Conservation (phyloP, 176 grass and related monocot genomes). For the Elymus sibiricus region DNA sequence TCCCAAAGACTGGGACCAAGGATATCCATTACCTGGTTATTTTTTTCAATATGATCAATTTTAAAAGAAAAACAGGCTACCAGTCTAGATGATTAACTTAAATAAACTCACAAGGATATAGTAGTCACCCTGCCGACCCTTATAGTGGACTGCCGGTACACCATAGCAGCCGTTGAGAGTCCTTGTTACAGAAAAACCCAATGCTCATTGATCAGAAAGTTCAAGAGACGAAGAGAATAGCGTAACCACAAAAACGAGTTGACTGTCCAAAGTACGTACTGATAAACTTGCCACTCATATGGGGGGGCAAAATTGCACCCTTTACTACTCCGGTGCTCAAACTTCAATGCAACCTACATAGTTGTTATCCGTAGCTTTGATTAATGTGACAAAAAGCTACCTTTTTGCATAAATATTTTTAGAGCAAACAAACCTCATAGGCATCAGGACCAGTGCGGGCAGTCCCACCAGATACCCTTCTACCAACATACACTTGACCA, state of each 20-base stretch:
- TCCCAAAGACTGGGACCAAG: constrained; percentile 98
- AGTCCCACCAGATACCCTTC: constrained; percentile 79
- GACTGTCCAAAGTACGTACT: constrained; percentile 41
- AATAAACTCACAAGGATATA: constrained; percentile 72
- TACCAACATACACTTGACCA: constrained; percentile 98
- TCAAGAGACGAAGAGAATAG: constrained; percentile 9
- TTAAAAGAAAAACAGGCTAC: background rate
- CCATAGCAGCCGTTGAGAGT: constrained; percentile 86
- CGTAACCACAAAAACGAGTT: constrained; percentile 6
- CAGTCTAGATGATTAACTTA: constrained; percentile 26
- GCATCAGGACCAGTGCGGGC: constrained; percentile 72
- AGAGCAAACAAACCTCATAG: constrained; percentile 63
- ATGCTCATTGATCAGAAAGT: constrained; percentile 27
- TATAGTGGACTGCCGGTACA: constrained; percentile 81
- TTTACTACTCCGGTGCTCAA: constrained; percentile 91
- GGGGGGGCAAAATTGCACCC: constrained; percentile 91
- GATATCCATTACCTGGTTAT: constrained; percentile 92
- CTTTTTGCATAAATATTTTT: background rate
- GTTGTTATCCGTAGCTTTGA: background rate
- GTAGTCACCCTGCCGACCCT: constrained; percentile 82
- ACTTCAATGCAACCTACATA: constrained; percentile 79
- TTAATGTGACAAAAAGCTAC: constrained; percentile 5
- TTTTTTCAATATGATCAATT: background rate
- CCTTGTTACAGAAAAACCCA: constrained; percentile 39
- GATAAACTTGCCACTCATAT: constrained; percentile 97